These are phyloP conservation scores for Salix caprea DNA, from an alignment of 345 rosid species.

Conservation along the genomic window DNA sequence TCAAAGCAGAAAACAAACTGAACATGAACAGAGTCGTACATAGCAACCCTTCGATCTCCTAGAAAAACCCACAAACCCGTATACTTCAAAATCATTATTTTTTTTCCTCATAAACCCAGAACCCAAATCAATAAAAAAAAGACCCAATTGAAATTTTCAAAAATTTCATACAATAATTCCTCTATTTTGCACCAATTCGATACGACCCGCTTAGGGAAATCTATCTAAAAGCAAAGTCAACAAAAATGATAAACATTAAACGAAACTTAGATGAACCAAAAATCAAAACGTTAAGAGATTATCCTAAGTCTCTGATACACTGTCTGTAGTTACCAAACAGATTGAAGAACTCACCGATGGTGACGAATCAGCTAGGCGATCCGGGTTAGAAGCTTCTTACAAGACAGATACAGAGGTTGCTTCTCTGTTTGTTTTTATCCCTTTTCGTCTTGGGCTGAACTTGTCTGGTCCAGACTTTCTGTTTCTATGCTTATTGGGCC, in stretches of 20 bases:
- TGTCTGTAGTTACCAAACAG: background rate
- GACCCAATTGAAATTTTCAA: background rate
- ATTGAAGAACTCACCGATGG: background rate
- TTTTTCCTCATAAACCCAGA: background rate
- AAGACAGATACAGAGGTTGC: background rate
- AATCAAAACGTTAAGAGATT: background rate
- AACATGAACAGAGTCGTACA: background rate
- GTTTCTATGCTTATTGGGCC: background rate
- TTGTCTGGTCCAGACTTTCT: background rate
- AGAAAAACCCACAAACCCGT: background rate
- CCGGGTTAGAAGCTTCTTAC: background rate
- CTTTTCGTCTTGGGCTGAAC: background rate
- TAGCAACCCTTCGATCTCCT: background rate
- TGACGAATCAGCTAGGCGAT: background rate
- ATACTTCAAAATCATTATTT: background rate
- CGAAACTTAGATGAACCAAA: background rate
- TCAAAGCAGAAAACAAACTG: background rate
- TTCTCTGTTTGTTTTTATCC: background rate
- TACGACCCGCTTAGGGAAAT: background rate
- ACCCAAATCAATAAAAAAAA: background rate
- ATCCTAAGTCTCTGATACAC: background rate
- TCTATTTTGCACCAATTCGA: background rate
- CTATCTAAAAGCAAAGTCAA: background rate
- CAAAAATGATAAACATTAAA: background rate
- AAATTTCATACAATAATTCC: background rate